Base-by-base conservation (phyloP, 768 basidiomycete genomes). In the Leccinum uliginosum region DNA sequence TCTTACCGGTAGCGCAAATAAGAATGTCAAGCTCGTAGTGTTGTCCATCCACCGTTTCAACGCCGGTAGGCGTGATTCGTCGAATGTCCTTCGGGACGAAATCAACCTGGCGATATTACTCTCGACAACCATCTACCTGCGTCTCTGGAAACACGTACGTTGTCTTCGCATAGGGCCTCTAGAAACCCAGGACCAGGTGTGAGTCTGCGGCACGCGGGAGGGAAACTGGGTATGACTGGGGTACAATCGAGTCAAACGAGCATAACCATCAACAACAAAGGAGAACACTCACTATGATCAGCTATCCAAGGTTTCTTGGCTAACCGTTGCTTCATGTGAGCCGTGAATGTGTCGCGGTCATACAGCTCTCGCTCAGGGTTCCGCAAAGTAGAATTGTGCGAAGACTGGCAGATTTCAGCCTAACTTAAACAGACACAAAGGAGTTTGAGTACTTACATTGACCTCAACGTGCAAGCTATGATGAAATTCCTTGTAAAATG, bases 161-260 rank as follows among this genome's bases (percentile, higher is more conserved):
- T 34, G 34, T 34, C 34, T 34, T 34, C 34, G 34, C 34, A 34
- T 34, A 34, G 34, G 0, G 86, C 82, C 61, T 87, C 84, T 30
- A 87, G 75, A 64, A 85, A 88, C 6, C 86, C 85, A 10, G 83
- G 83, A 0, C 84, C 86, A 2, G 85, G 83, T 0, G 86, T 88
- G 49, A 86, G 68, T n/a, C 86, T n/a, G 26, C 84, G 76, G 68
- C 85, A 88, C 5, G 73, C 77, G 15, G 84, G 78, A 6, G 78
- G 72, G 60, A 85, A 87, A 47, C 80, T 72, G 12, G 85, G 84
- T 24, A 85, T 74, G n/a, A 85, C 59, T 60, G n/a, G 46, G 23
- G 35, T 2, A 55, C 4, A 24, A 17, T 55, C 14, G 10, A 29
- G 24, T 51, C 30, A 34, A 47, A 29, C 19, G 4, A 15, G n/a